phyloP scores from a whole-genome alignment of 108 stramenopile genomes.

The Cyclostephanos tholiformis region DNA sequence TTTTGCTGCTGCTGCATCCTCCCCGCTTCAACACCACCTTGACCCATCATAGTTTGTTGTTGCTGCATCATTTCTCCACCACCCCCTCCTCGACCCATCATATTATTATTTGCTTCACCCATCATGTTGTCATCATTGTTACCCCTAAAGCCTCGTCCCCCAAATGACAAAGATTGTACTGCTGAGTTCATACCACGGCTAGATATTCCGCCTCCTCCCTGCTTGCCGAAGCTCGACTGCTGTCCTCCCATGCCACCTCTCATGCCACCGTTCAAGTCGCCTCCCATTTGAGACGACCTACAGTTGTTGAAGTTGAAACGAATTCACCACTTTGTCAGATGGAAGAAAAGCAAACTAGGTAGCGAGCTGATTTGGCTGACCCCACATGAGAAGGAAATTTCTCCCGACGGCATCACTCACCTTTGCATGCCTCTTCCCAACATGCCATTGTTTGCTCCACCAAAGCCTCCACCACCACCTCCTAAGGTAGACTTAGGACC shows the following conservation, averaged over 20 bases:
- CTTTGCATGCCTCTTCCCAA: too few relatives aligned
- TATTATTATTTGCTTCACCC: background rate
- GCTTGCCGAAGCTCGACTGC: background rate
- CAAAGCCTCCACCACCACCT: background rate
- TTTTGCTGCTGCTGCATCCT: background rate
- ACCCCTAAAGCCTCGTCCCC: background rate
- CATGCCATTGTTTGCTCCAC: too few relatives aligned
- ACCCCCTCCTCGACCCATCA: background rate
- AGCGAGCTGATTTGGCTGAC: too few relatives aligned
- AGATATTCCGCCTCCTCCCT: background rate
- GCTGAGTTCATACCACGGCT: conserved; percentile 1
- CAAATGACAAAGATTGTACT: background rate
- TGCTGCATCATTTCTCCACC: background rate
- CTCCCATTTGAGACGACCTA: background rate
- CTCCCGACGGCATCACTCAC: too few relatives aligned
- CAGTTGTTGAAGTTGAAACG: too few relatives aligned
- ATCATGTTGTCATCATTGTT: background rate
- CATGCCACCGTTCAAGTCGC: background rate
- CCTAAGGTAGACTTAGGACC: background rate
- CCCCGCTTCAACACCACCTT: background rate
- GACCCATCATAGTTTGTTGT: background rate
- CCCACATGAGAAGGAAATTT: too few relatives aligned
- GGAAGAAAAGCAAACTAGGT: too few relatives aligned
- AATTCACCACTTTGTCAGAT: too few relatives aligned
- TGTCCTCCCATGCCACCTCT: background rate